These are phyloP conservation scores for Groenewaldozyma sp. DNA, from an alignment of 1,139 yeast genomes.

Conservation along the genomic window DNA sequence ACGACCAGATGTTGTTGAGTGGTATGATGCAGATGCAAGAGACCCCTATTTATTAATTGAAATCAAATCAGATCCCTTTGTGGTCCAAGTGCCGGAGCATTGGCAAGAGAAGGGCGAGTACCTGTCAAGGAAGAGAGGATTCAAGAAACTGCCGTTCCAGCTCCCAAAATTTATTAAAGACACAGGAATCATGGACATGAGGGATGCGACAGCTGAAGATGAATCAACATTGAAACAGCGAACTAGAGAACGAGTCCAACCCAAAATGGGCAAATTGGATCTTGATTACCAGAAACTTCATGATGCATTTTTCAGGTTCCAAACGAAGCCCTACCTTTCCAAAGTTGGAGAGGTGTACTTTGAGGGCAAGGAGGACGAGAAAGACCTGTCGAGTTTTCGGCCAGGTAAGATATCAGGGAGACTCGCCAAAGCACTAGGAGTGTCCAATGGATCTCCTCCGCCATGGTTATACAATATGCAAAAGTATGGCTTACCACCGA, in stretches of 20 bases:
- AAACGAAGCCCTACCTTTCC: constrained; percentile 60
- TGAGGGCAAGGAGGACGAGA: constrained; percentile 64
- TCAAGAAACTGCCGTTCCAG: constrained; percentile 65
- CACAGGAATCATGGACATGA: constrained; percentile 86
- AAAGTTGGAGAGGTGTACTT: constrained; percentile 70
- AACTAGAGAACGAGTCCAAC: constrained; percentile 80
- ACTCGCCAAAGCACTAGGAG: constrained; percentile 60
- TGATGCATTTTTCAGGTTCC: constrained; percentile 79
- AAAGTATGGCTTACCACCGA: constrained; percentile 74
- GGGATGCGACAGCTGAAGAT: constrained; percentile 45
- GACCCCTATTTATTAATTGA: constrained; percentile 63
- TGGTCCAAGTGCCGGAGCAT: constrained; percentile 71
- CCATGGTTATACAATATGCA: constrained; percentile 79
- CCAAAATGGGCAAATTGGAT: constrained; percentile 80
- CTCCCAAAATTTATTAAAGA: constrained; percentile 70
- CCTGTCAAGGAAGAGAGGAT: constrained; percentile 58
- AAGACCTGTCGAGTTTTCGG: constrained; percentile 34
- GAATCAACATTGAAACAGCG: constrained; percentile 59
- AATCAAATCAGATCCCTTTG: constrained; percentile 58
- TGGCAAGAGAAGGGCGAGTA: constrained; percentile 81
- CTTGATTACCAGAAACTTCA: constrained; percentile 76
- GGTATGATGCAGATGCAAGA: constrained; percentile 78
- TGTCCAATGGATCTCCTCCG: constrained; percentile 50
- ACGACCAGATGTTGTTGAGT: constrained; percentile 70
- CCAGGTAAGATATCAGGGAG: constrained; percentile 64